phyloP scores from a whole-genome alignment of 1,139 yeast genomes.

The Pichia sp. region DNA sequence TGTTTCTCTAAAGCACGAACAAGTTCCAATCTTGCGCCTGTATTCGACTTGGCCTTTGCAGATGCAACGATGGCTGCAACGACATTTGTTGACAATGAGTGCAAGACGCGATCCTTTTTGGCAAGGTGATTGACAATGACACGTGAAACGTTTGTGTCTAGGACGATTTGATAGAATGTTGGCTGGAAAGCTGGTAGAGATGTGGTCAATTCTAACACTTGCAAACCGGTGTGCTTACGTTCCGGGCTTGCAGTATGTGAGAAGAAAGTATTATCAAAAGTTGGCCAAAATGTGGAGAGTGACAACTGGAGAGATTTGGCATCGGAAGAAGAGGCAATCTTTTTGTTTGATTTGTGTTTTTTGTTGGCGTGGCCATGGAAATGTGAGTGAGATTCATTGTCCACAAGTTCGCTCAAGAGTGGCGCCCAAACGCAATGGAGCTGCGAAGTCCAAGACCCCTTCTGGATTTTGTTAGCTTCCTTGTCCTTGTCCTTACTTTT shows the following conservation, averaged over 20 bases:
- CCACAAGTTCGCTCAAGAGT: conserved; percentile 40
- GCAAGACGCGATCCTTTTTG: conserved; percentile 55
- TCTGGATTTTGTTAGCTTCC: conserved; percentile 36
- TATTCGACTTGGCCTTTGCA: neutral
- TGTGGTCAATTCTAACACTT: conserved; percentile 52
- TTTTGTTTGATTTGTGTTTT: too few species aligned
- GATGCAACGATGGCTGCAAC: conserved; percentile 32
- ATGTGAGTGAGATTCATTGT: conserved; percentile 11
- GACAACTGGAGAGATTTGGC: neutral
- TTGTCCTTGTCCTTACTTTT: conserved; percentile 8
- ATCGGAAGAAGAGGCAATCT: conserved; percentile 1
- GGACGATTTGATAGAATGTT: conserved; percentile 27
- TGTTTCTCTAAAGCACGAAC: conserved; percentile 47
- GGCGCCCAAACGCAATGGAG: conserved; percentile 80
- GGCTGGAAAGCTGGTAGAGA: conserved; percentile 28
- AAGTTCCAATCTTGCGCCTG: conserved; percentile 32
- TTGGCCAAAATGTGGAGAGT: conserved; percentile 74
- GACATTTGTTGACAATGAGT: conserved; percentile 56
- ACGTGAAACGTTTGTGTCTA: conserved; percentile 68
- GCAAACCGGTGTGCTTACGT: conserved; percentile 82
- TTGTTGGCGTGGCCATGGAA: too few species aligned
- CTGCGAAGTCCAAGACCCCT: conserved; percentile 70
- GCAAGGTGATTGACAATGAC: conserved; percentile 73
- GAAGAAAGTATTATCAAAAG: conserved; percentile 75
- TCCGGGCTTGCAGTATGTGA: conserved; percentile 74